Conservation (phyloP, 306 rosid species). For the Crotalaria pallida region DNA sequence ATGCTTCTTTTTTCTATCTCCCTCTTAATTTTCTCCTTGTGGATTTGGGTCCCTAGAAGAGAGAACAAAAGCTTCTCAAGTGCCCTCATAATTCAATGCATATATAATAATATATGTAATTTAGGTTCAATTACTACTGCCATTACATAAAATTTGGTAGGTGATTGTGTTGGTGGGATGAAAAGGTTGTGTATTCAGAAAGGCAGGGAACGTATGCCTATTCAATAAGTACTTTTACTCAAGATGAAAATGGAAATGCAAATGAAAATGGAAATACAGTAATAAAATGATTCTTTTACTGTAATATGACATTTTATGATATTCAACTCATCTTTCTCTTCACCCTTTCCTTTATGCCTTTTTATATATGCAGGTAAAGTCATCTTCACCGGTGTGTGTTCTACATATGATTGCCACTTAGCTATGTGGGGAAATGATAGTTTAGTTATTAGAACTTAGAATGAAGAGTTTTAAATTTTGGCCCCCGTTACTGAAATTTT, state of each 20-base stretch:
- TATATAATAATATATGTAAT: constrained; percentile 41
- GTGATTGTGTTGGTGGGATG: constrained; percentile 46
- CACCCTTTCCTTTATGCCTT: not conserved
- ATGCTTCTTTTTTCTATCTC: not conserved
- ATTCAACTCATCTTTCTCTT: not conserved
- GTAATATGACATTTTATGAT: constrained; percentile 24
- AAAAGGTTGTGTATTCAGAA: constrained; percentile 39
- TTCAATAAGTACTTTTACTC: constrained; percentile 24
- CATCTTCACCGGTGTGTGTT: not conserved
- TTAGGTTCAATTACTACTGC: constrained; percentile 29
- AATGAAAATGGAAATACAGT: constrained; percentile 41
- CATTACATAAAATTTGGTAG: constrained; percentile 22
- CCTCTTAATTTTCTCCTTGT: constrained; percentile 24
- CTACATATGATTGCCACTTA: not conserved
- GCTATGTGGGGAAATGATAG: not conserved
- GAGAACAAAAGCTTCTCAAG: constrained; percentile 32
- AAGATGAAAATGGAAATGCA: constrained; percentile 41
- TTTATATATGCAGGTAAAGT: not conserved
- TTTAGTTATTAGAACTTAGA: no score
- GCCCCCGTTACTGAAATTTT: no score
- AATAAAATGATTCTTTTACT: constrained; percentile 53
- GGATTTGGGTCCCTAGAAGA: constrained; percentile 32
- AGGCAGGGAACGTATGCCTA: constrained; percentile 37
- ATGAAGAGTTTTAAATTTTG: no score
- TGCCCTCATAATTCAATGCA: constrained; percentile 32